Conservation (phyloP, 805 yeast genomes). For the Gaillardinia entomophila region DNA sequence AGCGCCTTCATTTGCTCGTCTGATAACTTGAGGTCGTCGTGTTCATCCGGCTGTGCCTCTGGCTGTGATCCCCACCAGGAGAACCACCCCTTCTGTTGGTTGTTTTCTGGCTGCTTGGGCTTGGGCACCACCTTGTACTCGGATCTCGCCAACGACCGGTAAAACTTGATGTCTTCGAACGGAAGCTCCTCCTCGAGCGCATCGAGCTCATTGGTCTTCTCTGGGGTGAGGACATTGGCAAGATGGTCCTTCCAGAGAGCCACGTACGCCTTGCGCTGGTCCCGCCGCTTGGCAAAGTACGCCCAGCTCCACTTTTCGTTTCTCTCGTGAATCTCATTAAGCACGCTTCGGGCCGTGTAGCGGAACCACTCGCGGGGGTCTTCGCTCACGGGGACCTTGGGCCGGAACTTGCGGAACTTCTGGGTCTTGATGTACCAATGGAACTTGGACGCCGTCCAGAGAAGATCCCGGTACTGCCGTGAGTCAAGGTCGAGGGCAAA, state of each 20-base stretch:
- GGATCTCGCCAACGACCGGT: conserved; percentile 71
- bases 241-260: conserved; percentile 57
- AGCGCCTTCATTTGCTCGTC: conserved; percentile 87
- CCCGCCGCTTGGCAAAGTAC: conserved; percentile 62
- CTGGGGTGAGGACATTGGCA: conserved; percentile 17
- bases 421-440: conserved; percentile 74
- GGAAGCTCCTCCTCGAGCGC: conserved; percentile 54
- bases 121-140: conserved; percentile 39
- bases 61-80: conserved; percentile 56
- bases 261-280: conserved; percentile 65
- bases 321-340: conserved; percentile 74
- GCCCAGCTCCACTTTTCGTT: conserved; percentile 89
- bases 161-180: conserved; percentile 79
- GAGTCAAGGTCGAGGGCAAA: conserved; percentile 84
- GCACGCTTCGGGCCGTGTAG: conserved; percentile 73
- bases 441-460: conserved; percentile 76
- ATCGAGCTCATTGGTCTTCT: conserved; percentile 35
- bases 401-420: conserved; percentile 68
- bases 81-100: conserved; percentile 50
- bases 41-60: conserved; percentile 10
- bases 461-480: conserved; percentile 73
- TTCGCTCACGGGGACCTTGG: conserved; percentile 47
- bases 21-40: conserved; percentile 42
- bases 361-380: conserved; percentile 77
- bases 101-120: conserved; percentile 8